Evolutionary conservation across 768 basidiomycete genomes (phyloP).

Genomic region (Mycena venus): DNA sequence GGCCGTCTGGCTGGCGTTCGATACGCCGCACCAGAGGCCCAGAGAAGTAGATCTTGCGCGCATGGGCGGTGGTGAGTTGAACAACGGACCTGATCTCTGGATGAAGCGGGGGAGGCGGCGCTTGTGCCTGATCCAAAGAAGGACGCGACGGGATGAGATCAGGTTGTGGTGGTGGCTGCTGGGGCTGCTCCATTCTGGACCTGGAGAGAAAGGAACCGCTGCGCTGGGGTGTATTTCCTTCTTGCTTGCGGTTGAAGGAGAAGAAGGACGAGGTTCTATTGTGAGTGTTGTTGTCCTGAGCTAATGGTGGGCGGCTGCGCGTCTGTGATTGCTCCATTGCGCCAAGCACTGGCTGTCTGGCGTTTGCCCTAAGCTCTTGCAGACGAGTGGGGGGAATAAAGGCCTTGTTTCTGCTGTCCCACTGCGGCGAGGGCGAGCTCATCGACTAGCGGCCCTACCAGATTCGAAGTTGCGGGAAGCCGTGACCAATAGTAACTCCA

Average conservation of each 20-base stretch:
- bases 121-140: constrained; percentile 39
- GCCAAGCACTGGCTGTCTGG: constrained; percentile 4
- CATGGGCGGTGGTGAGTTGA: constrained; percentile 78
- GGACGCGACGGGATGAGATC: constrained; percentile 28
- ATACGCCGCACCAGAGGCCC: constrained; percentile 83
- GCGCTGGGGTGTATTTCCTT: constrained; percentile 19
- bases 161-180: constrained; percentile 40
- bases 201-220: constrained; percentile 20
- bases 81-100: constrained; percentile 88
- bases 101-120: constrained; percentile 66
- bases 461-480: background rate
- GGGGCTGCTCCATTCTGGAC: constrained; percentile 32
- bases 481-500: too few species aligned
- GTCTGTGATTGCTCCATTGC: constrained; percentile 31
- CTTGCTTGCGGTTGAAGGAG: constrained; percentile 31
- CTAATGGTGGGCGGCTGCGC: constrained; percentile 14
- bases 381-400: constrained; percentile 13
- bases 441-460: background rate
- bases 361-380: constrained; percentile 1
- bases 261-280: constrained; percentile 36
- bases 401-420: constrained; percentile 13
- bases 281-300: constrained; percentile 17
- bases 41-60: constrained; percentile 90
- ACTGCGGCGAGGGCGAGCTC: constrained; percentile 22
- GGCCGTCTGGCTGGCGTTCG: constrained; percentile 84